Evolutionary conservation across 352 stramenopile genomes (phyloP).

Genomic region (Pythium monospermum): DNA sequence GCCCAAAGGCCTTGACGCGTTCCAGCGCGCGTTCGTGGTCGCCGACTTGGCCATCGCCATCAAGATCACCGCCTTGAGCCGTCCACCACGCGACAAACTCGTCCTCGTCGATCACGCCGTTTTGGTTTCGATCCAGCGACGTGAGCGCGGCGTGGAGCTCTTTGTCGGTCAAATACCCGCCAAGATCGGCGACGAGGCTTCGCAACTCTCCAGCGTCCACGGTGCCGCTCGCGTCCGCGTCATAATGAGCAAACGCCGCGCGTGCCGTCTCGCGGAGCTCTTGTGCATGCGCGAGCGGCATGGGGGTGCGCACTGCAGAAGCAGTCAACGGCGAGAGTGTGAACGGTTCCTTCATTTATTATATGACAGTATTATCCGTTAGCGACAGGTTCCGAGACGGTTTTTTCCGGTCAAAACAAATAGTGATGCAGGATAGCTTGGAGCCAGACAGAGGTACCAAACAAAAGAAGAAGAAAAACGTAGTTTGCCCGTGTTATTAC

Average conservation of each 20-base stretch:
- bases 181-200: constrained; percentile 47
- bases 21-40: constrained; percentile 47
- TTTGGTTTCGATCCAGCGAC: constrained; percentile 43
- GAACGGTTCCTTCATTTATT: no score
- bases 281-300: constrained; percentile 7
- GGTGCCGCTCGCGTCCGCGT: constrained; percentile 44
- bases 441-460: not conserved
- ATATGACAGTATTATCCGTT: no score
- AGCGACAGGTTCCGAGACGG: no score
- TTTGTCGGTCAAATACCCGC: constrained; percentile 41
- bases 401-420: no score
- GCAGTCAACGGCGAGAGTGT: no score
- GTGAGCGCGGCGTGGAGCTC: constrained; percentile 25
- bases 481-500: no score
- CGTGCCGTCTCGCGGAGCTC: constrained; percentile 51
- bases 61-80: constrained; percentile 25
- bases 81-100: constrained; percentile 66
- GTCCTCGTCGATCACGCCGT: constrained; percentile 45
- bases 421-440: no score
- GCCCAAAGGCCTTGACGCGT: constrained; percentile 44
- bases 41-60: constrained; percentile 33
- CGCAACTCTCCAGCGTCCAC: constrained; percentile 49
- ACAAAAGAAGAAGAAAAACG: not conserved
- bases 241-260: constrained; percentile 55
- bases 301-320: no score